Base-by-base conservation (phyloP, 148 eudicot genomes). In the Gaultheria prostrata region DNA sequence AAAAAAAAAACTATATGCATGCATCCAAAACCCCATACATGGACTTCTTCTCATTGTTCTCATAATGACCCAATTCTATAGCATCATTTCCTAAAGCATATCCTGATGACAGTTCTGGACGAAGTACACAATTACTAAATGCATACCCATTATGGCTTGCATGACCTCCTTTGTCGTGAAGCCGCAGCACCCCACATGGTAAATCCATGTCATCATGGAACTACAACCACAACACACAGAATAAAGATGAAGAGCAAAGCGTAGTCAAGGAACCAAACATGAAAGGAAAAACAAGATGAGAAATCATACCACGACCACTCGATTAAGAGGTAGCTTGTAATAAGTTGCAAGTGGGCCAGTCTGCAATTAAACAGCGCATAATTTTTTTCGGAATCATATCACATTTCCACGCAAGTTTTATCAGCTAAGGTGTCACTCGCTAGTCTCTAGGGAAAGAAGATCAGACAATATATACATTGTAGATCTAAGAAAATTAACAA, bases 341-440 rank as follows among this genome's bases (percentile, higher is more conserved):
- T 97, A 97, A 76, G 99, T 98, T 53, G 97, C 99, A 79, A 97
- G 93, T 54, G 95, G 97, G 74, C 95, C 99, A 77, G 85, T 81
- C 98, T 95, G 93, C 83, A 87, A 87, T 85, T 63, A 24, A 61
- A 63, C 30, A n/a, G 4, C 69, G 67, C 4, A 24, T 10, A 63
- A 63, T 3, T 63, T 24, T 63, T 10, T n/a, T 63, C 6, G 73
- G 33, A 53, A 87, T 30, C 24, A 39, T 73, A 46, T 45, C 20
- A 46, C n/a, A 63, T n/a, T 69, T 24, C 50, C 45, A 18, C 30
- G 61, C 13, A 56, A 56, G 70, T 82, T 82, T 75, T 3, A 75
- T 24, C 57, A 6, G 63, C 59, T 67, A 81, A 67, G 20, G 26
- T 46, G 13, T 28, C 76, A 17, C 45, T 45, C 15, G 2, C 26